Evolutionary conservation across 441 rosid species (phyloP).

Genomic region (Arabidopsis hybrid): DNA sequence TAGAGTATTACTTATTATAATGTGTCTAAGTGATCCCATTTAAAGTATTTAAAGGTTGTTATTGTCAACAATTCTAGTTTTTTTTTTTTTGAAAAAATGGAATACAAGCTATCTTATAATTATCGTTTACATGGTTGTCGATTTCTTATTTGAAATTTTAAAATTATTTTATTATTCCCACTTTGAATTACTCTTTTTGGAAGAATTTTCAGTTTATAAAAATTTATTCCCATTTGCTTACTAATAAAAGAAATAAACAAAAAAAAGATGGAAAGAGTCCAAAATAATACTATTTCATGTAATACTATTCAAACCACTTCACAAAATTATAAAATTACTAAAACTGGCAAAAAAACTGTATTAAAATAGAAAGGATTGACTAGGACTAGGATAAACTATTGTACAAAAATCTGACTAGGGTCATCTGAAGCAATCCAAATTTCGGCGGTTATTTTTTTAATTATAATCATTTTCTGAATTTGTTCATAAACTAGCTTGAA

Average conservation of each 20-base stretch:
- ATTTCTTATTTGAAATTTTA: neutral
- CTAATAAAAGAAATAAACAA: neutral
- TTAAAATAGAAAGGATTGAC: neutral
- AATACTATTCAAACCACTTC: neutral
- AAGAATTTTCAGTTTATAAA: conserved; percentile 1
- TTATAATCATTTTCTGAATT: too few relatives aligned
- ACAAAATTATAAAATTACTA: neutral
- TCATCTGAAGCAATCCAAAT: neutral
- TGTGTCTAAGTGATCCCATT: neutral
- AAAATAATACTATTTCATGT: neutral
- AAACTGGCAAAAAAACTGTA: neutral
- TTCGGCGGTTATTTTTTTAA: neutral
- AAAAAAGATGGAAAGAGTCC: neutral
- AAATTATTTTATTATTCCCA: neutral
- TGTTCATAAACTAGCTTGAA: too few relatives aligned
- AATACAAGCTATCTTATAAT: neutral
- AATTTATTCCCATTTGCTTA: neutral
- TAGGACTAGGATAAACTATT: neutral
- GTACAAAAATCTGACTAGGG: neutral
- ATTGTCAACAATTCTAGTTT: neutral
- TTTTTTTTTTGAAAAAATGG: neutral
- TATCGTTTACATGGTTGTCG: neutral
- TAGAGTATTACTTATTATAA: neutral
- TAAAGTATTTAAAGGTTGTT: conserved; percentile 1
- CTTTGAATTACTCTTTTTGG: neutral